Evolutionary conservation across 805 yeast genomes (phyloP), one percentile per base, ranked within the genome.

Genomic region (Spathaspora passalidarum): DNA sequence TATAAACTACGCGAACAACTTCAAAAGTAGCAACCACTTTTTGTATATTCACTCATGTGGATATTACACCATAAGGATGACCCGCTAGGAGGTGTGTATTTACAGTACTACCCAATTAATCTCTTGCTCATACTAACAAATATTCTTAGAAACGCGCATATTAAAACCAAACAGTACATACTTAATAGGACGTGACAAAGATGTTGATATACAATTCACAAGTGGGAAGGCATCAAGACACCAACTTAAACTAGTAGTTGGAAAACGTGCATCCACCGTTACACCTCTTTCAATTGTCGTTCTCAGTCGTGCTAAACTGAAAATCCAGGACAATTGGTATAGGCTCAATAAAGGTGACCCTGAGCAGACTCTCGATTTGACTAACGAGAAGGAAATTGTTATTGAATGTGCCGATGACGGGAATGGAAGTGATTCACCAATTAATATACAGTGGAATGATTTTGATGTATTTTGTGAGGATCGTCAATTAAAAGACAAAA

Each of bases 181-280:
- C 40, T 45, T 50, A 16, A 49, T 67, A 9, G 72, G 72, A 4
- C 52, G 72, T 22, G 63, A 57, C 40, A 56, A 58, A 22, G 63
- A 59, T 22, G 60, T 53, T 16, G 60, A 63, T 39, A 52, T 63
- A 40, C 47, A 59, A 35, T 57, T 66, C 40, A 55, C 57, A 21
- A 64, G 66, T 41, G 52, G 58, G 18, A 55, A 58, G 39, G 68
- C 65, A 10, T 66, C 72, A 7, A 56, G 68, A 42, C 56, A 56
- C 14, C 68, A 66, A 48, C 49, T 67, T 14, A 56, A 57, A 36
- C 13, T 68, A 8, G 40, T 26, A 8, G 26, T 56, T 6, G 59
- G 53, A 6, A 44, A 14, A 11, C 29, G 20, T 20, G 4, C 13
- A 11, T 8, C 29, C 16, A 13, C 18, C 26, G 13, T 5, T 25